A percentile compares a stretch with the other conserved stretches of the same genome.
phyloP scores from a whole-genome alignment of 305 asterid genomes.

The Rubia tinctorum region DNA sequence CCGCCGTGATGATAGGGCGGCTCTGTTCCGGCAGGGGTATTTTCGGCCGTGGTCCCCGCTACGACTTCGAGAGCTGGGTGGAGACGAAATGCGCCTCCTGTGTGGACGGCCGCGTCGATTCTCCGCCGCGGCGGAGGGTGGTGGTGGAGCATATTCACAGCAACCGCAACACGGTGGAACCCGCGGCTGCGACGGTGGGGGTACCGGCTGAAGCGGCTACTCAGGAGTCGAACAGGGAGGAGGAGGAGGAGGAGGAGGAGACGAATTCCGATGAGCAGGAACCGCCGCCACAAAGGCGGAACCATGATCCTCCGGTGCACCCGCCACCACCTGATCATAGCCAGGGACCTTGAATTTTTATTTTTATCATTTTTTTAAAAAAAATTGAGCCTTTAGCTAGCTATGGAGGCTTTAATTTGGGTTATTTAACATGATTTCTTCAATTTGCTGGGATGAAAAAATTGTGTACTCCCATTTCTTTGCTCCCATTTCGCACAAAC shows the following conservation, averaged over 20 bases:
- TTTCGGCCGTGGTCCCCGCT: conserved; percentile 47
- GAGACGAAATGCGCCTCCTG: conserved; percentile 25
- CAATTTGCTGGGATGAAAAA: not conserved
- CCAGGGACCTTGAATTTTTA: conserved; percentile 21
- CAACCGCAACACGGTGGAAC: conserved; percentile 3
- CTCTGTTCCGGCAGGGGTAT: conserved; percentile 68
- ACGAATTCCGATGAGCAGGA: conserved; percentile 17
- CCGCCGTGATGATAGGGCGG: conserved; percentile 77
- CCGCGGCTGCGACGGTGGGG: conserved; percentile 2
- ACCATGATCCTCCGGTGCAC: conserved; percentile 1
- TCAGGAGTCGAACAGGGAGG: conserved; percentile 15
- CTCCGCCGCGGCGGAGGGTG: conserved; percentile 10
- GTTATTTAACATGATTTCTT: not conserved
- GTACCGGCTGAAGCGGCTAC: not conserved
- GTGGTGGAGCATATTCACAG: conserved; percentile 7
- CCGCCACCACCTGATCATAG: not conserved
- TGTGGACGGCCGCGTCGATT: conserved; percentile 19
- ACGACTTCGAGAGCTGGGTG: conserved; percentile 23
- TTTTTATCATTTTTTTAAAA: too few relatives aligned
- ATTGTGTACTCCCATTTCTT: too few relatives aligned
- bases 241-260: conserved; percentile 26
- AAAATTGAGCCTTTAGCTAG: not conserved
- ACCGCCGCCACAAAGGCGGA: not conserved
- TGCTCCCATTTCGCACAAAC: too few relatives aligned
- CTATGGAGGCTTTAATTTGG: not conserved